These are phyloP conservation scores for Leucocoprinus leucothites DNA, from an alignment of 768 basidiomycete genomes.

Conservation along the genomic window DNA sequence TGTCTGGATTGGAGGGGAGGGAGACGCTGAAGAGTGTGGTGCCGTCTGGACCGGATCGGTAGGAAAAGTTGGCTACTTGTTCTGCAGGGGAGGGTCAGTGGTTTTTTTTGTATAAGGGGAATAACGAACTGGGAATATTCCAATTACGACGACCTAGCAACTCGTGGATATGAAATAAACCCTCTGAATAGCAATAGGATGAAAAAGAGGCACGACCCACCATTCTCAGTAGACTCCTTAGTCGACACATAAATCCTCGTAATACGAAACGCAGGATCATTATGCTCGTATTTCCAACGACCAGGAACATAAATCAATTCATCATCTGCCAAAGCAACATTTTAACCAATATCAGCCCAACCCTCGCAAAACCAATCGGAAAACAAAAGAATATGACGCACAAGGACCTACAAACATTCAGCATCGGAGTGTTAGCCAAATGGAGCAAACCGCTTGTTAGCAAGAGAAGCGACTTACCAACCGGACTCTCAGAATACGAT, in stretches of 20 bases:
- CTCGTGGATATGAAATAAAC: too few species aligned
- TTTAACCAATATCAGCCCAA: too few species aligned
- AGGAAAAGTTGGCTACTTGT: conserved; percentile 26
- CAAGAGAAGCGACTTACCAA: conserved; percentile 24
- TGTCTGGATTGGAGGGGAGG: conserved; percentile 14
- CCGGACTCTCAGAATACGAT: conserved; percentile 29
- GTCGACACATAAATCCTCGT: conserved; percentile 33
- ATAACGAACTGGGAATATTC: conserved; percentile 31
- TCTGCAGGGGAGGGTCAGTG: conserved; percentile 17
- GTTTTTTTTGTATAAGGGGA: background rate
- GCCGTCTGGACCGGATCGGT: conserved; percentile 17
- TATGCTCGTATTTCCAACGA: conserved; percentile 28
- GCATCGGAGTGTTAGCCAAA: background rate
- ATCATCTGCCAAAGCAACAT: conserved; percentile 25
- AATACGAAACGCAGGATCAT: conserved; percentile 23
- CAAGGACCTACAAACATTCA: background rate
- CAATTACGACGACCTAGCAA: conserved; percentile 28
- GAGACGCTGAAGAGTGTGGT: conserved; percentile 23
- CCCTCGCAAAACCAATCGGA: background rate
- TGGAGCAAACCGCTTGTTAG: too few species aligned
- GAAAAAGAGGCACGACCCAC: conserved; percentile 13
- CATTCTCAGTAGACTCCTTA: conserved; percentile 26
- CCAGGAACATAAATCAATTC: conserved; percentile 32
- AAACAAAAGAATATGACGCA: background rate
- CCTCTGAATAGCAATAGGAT: background rate